Base-by-base conservation (phyloP, 208 protist genomes). In the Leishmania tropica region DNA sequence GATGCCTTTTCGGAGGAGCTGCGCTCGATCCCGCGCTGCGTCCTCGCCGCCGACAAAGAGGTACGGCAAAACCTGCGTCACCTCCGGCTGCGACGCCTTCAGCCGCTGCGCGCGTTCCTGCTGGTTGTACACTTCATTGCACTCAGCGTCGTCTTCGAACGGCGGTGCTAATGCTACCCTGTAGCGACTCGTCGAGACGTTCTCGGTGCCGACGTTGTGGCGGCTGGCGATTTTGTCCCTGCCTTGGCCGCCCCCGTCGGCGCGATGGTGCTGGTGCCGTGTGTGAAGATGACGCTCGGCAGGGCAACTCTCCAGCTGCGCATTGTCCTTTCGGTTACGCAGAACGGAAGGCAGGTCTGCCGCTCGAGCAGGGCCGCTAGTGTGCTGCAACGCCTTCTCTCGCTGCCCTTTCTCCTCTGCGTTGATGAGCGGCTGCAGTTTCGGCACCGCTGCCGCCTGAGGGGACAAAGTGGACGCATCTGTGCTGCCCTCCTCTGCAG, bases 1-100 rank as follows among this genome's bases (percentile, higher is more conserved):
- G 48, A 99, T 94, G 47, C 97, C 95, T 74, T 98, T 96, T 47
- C 48, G 10, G 28, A 96, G 86, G 21, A 99, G 83, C 84, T 94
- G 87, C 28, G 54, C 80, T 5, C 86, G 77, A 80, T 99, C 90
- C 19, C 79, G 54, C 42, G 95, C 93, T 21, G 93, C 90, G 53
- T 79, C 83, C 78, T 96, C 92, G 47, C 93, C 93, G 53, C 92
- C 92, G 3, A 98, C 90, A 75, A 96, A 98, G 42, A 97, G 85
- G 67, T 84, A 96, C n/a, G 94, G 94, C 58, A 96, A 83, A 62
- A 97, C 81, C 83, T 97, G 89, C 51, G 93, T 97, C 40, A 89
- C 94, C 79, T 94, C 87, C 24, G 91, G 91, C 47, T 94, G 79
- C 21, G 86, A 84, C 37, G 82, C 83, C 72, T 87, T 88, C n/a